A percentile compares a stretch with the other conserved stretches of the same genome.
Conservation (phyloP, 129 eudicot genomes). For the Chrysanthemum lavandulifolium region DNA sequence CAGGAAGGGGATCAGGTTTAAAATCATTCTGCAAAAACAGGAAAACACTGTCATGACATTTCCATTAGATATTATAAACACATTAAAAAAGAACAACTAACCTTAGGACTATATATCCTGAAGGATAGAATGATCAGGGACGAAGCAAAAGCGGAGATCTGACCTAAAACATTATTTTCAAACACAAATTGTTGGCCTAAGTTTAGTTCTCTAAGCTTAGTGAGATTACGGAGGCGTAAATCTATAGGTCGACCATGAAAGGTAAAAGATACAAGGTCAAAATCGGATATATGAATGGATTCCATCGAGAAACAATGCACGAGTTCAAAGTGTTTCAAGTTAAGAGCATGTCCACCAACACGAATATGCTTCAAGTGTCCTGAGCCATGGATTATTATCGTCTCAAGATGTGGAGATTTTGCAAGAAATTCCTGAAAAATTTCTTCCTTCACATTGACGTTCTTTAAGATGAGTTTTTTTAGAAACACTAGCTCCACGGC, state of each 20-base stretch:
- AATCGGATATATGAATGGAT: constrained; percentile 23
- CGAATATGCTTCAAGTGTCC: constrained; percentile 27
- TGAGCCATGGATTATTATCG: constrained; percentile 28
- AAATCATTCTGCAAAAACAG: constrained; percentile 23
- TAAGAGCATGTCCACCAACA: constrained; percentile 23
- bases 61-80: background rate
- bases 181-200: constrained; percentile 23
- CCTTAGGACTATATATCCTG: background rate
- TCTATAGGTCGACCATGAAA: constrained; percentile 33
- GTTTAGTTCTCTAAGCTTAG: constrained; percentile 34
- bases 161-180: constrained; percentile 30
- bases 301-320: constrained; percentile 20
- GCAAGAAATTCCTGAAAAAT: constrained; percentile 24
- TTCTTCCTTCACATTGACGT: constrained; percentile 34
- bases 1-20: constrained; percentile 26
- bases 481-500: constrained; percentile 11
- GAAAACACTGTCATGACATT: background rate
- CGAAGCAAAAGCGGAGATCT: constrained; percentile 27
- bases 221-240: constrained; percentile 33
- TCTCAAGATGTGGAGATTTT: constrained; percentile 31
- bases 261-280: constrained; percentile 35
- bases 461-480: constrained; percentile 30
- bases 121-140: constrained; percentile 27
- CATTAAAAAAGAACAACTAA: background rate
- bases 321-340: constrained; percentile 40